Percentiles rank a stretch among this genome's conserved stretches.
Evolutionary conservation across 768 basidiomycete genomes (phyloP).

Genomic region (Naganishia randhawae): DNA sequence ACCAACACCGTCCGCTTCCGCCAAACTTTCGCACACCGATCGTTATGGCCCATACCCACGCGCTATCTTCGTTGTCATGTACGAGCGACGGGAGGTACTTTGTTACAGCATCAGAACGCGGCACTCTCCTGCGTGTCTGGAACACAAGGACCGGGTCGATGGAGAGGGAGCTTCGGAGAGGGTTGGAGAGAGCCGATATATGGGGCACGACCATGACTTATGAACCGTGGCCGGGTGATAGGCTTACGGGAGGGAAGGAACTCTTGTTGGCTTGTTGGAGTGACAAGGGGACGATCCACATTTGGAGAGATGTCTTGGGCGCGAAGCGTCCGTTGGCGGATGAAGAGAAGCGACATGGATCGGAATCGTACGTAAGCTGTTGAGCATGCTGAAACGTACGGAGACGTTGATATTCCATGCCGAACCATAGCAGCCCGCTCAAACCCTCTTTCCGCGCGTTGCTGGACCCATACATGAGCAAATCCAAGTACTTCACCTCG

Average conservation of each 20-base stretch:
- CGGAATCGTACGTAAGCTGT: slow-evolving; percentile 13
- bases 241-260: slow-evolving; percentile 24
- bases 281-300: slow-evolving; percentile 52
- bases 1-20: background rate
- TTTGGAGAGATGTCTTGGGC: slow-evolving; percentile 37
- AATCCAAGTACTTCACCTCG: slow-evolving; percentile 50
- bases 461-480: slow-evolving; percentile 43
- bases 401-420: no score
- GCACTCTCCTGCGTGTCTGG: slow-evolving; percentile 49
- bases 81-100: slow-evolving; percentile 42
- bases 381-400: no score
- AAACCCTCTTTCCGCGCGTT: slow-evolving; percentile 31
- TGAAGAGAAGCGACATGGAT: background rate
- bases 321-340: slow-evolving; percentile 27
- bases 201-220: slow-evolving; percentile 42
- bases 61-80: slow-evolving; percentile 43
- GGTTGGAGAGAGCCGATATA: slow-evolving; percentile 48
- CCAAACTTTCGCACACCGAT: slow-evolving; percentile 48
- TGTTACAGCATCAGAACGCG: slow-evolving; percentile 45
- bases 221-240: slow-evolving; percentile 5
- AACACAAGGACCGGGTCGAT: slow-evolving; percentile 42
- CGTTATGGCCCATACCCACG: slow-evolving; percentile 48
- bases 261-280: slow-evolving; percentile 47
- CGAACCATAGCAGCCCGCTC: slow-evolving; percentile 34
- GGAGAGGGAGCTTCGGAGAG: slow-evolving; percentile 46